Evolutionary conservation across 2,329 filamentous ascomycete species (phyloP).

Genomic region (Cadophora malorum): DNA sequence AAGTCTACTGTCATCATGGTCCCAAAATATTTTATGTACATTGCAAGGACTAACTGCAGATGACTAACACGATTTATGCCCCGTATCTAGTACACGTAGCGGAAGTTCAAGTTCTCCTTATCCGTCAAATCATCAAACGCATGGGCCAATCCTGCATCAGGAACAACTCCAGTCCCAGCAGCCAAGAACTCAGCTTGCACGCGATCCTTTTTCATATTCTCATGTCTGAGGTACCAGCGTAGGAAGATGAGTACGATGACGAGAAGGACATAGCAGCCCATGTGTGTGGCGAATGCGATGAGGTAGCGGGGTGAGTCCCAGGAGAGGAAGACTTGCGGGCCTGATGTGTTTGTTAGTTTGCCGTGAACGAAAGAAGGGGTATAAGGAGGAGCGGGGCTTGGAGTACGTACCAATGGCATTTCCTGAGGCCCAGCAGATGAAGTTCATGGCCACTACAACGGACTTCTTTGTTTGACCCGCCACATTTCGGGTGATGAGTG

Average conservation of each 20-base stretch:
- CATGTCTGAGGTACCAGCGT: conserved; percentile 33
- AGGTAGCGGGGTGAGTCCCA: conserved; percentile 58
- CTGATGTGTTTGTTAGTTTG: background rate
- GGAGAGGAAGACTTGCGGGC: conserved; percentile 60
- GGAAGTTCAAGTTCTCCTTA: conserved; percentile 39
- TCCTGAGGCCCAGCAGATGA: conserved; percentile 57
- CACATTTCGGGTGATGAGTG: conserved; percentile 62
- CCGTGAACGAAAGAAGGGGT: background rate
- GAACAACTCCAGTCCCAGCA: conserved; percentile 26
- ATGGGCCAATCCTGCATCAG: conserved; percentile 35
- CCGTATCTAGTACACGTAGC: conserved; percentile 37
- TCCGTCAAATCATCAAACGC: conserved; percentile 44
- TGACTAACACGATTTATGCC: too few relatives aligned
- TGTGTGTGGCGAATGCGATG: conserved; percentile 60
- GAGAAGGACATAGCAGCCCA: conserved; percentile 51
- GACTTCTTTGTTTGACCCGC: conserved; percentile 59
- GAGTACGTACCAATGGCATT: conserved; percentile 57
- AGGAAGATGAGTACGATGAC: conserved; percentile 28
- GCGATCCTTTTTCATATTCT: conserved; percentile 38
- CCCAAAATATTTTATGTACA: too few relatives aligned
- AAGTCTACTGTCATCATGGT: too few relatives aligned
- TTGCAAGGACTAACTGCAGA: too few relatives aligned
- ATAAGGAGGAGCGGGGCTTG: too few relatives aligned
- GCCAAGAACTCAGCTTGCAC: conserved; percentile 25
- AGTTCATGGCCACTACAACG: conserved; percentile 56